Conservation (phyloP, 2,329 filamentous ascomycete genomes). For the Ascochyta pisi region DNA sequence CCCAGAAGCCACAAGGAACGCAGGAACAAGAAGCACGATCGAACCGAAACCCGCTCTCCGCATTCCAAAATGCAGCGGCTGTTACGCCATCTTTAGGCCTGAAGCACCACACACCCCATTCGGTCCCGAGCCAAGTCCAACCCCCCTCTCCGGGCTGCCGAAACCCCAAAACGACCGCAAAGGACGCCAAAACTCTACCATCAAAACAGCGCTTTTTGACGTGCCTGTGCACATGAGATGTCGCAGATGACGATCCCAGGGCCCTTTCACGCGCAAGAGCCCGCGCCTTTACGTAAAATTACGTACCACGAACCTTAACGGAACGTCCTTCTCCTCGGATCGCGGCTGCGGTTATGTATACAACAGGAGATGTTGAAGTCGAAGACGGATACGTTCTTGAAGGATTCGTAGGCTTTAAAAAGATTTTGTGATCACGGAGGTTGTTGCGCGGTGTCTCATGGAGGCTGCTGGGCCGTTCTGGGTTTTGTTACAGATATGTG, state of each 20-base stretch:
- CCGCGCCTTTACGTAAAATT: slow-evolving; percentile 32
- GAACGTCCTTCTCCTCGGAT: slow-evolving; percentile 34
- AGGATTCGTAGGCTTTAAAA: background rate
- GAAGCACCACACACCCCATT: slow-evolving; percentile 2
- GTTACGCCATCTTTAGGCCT: slow-evolving; percentile 16
- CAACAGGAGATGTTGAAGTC: slow-evolving; percentile 11
- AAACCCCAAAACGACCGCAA: background rate
- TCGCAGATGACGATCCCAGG: slow-evolving; percentile 6
- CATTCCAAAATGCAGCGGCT: background rate
- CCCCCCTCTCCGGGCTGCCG: background rate
- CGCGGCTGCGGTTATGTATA: slow-evolving; percentile 17
- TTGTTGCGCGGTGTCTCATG: too few species aligned
- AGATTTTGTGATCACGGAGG: background rate
- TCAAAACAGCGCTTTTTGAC: background rate
- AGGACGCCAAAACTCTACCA: background rate
- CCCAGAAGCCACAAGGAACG: background rate
- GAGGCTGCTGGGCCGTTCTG: background rate
- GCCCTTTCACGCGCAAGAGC: slow-evolving; percentile 8
- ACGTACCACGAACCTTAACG: slow-evolving; percentile 31
- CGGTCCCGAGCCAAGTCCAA: slow-evolving; percentile 13
- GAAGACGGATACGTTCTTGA: background rate
- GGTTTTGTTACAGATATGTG: too few species aligned
- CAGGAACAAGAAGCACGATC: background rate
- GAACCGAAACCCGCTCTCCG: background rate
- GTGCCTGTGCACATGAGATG: slow-evolving; percentile 8